Base-by-base conservation (phyloP, 2,329 filamentous ascomycete genomes). In the Colletotrichum sp. region DNA sequence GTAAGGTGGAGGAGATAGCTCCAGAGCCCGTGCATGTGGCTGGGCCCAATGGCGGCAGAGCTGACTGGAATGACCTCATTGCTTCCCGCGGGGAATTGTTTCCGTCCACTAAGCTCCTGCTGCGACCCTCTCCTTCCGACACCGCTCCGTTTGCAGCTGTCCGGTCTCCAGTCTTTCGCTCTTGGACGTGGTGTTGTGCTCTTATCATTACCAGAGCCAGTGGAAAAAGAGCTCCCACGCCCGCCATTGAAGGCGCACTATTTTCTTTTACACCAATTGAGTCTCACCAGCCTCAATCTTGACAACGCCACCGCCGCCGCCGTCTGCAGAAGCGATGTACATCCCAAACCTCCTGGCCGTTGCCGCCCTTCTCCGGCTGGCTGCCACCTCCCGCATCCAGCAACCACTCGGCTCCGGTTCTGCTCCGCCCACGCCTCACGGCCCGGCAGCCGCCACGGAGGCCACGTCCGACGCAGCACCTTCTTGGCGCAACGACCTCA, bases 401-500 rank as follows among this genome's bases (percentile, higher is more conserved):
- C 75, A 72, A 28, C 72, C 72, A 6, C 60, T 77, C 64, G 68
- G 72, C 48, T 48, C 65, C 68, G 30, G 68, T 24, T 26, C 32
- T 43, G 52, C 75, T 32, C 63, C 68, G 52, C 68, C 32, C 28
- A 65, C 48, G 26, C 34, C 57, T 67, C 55, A 77, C 26, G 30
- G 57, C 67, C 61, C 71, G 60, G 34, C 55, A 7, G 30, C 26
- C 2, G 30, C 16, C 7, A 10, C 55, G 24, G 14, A 21, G 26
- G 68, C 67, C 36, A 57, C 48, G 13, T 57, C 71, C 26, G 10
- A 59, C 6, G 34, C 32, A 32, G 69, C 78, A 2, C 84, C 85
- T 0, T 39, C 83, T 5, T 89, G 88, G 79, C 88, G 90, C 48
- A 79, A 85, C 4, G 83, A 85, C 52, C 89, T 98, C 1, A 89